These are phyloP conservation scores for Termitomyces eurrhizus DNA, from an alignment of 768 basidiomycete species.

Conservation along the genomic window DNA sequence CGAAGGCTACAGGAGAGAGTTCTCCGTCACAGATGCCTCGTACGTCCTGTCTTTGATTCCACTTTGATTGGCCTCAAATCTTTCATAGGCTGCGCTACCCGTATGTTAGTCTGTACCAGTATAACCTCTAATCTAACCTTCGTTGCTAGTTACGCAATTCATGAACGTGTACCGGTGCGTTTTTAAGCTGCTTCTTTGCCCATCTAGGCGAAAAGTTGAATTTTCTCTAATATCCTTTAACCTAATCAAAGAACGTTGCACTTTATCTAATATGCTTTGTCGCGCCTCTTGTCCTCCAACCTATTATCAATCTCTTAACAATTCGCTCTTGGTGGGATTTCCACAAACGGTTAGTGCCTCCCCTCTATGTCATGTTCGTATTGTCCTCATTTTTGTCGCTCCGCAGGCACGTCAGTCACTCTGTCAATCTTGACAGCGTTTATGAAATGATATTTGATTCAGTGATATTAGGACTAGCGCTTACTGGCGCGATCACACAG, in stretches of 20 bases:
- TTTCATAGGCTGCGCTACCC: conserved; percentile 34
- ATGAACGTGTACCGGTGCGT: conserved; percentile 76
- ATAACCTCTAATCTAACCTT: background rate
- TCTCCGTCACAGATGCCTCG: conserved; percentile 77
- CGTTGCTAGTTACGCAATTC: conserved; percentile 52
- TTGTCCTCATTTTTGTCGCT: background rate
- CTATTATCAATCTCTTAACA: conserved; percentile 65
- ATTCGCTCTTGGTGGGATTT: conserved; percentile 88
- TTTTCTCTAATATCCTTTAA: too few relatives aligned
- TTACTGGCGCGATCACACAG: conserved; percentile 83
- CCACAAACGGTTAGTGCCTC: conserved; percentile 57
- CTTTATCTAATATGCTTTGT: conserved; percentile 52
- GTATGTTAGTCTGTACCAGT: conserved; percentile 23
- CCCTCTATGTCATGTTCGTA: conserved; percentile 1
- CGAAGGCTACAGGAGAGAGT: conserved; percentile 70
- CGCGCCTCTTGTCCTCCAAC: conserved; percentile 67
- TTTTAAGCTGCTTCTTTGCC: conserved; percentile 2
- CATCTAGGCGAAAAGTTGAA: conserved; percentile 1
- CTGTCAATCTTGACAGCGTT: background rate
- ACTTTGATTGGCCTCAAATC: conserved; percentile 16
- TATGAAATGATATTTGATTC: background rate
- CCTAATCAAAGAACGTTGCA: conserved; percentile 34
- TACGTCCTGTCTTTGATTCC: conserved; percentile 30
- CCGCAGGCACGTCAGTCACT: conserved; percentile 32
- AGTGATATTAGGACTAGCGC: conserved; percentile 71